Conservation (phyloP, 116 monocot species). For the Zostera marina region DNA sequence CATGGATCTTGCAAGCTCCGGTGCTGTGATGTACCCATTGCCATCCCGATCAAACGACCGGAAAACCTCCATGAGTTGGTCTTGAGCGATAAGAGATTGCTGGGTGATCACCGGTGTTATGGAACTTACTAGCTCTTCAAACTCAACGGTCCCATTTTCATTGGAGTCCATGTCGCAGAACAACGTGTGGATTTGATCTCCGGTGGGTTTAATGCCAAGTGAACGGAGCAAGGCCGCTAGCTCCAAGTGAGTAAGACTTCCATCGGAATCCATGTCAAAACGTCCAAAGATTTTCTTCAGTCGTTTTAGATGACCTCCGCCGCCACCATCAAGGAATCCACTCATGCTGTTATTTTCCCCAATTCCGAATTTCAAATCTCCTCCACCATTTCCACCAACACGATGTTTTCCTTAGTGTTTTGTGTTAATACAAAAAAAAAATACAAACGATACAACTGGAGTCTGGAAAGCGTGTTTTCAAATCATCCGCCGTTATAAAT, state of each 20-base stretch:
- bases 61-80: slow-evolving; percentile 34
- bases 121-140: slow-evolving; percentile 46
- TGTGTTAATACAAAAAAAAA: too few species aligned
- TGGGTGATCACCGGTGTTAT: slow-evolving; percentile 36
- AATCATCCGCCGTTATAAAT: too few species aligned
- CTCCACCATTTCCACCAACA: too few species aligned
- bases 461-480: too few species aligned
- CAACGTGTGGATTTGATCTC: slow-evolving; percentile 36
- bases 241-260: slow-evolving; percentile 29
- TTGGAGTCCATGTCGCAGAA: slow-evolving; percentile 43
- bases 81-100: slow-evolving; percentile 27
- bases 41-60: slow-evolving; percentile 54
- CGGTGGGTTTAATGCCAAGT: slow-evolving; percentile 38
- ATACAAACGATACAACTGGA: too few species aligned
- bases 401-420: too few species aligned
- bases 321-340: background rate
- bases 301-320: slow-evolving; percentile 14
- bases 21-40: slow-evolving; percentile 45
- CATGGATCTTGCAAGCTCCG: slow-evolving; percentile 62
- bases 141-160: slow-evolving; percentile 48
- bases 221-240: slow-evolving; percentile 50
- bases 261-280: slow-evolving; percentile 36
- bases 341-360: background rate
- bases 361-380: too few species aligned
- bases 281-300: slow-evolving; percentile 24